Evolutionary conservation across 2,329 filamentous ascomycete species (phyloP), one percentile per base, ranked within the genome.

Genomic region (Cladophialophora psammophila): DNA sequence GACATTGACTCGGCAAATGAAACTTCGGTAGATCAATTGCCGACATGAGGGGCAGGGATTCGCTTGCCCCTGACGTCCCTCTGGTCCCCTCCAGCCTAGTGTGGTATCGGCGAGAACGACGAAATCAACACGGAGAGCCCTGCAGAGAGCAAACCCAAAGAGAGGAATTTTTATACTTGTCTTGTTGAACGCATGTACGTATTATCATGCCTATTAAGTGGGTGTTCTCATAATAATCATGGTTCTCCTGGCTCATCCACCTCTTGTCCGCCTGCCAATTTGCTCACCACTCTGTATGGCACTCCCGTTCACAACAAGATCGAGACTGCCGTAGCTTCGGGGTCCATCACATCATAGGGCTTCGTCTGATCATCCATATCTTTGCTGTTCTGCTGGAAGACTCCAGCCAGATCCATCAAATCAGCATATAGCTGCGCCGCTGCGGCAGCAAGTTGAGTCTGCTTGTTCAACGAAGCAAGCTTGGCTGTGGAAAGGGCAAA

Each of bases 401-500:
- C 63, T 0, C 53, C 55, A 4, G 26, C 63, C 52, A 63, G 9
- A 4, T 53, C 2, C 40, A 60, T 31, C 32, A 63, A 9, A 40
- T 68, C 45, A 15, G 26, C 26, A 63, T 71, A 71, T 6, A 71
- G 63, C 18, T 50, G 34, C 12, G 56, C 63, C 8, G 68, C 69
- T 20, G 56, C 53, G 2, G 36, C 58, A 10, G 42, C 10, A 36
- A 60, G 9, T 26, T 64, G 56, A 34, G 48, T 26, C 58, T 65
- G 52, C 5, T 63, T 63, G 55, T 71, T 63, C 12, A 68, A 8
- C 26, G 67, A 64, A 13, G 58, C 69, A 5, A 71, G 45, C 18
- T 63, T 63, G 34, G 60, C 32, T 12, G 60, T 50, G 5, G 60
- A 66, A 10, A 59, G 36, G 2, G 81, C 81, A 64, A 81, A 83